Conservation (phyloP, 2,329 filamentous ascomycete genomes). For the Penicillium sp. region DNA sequence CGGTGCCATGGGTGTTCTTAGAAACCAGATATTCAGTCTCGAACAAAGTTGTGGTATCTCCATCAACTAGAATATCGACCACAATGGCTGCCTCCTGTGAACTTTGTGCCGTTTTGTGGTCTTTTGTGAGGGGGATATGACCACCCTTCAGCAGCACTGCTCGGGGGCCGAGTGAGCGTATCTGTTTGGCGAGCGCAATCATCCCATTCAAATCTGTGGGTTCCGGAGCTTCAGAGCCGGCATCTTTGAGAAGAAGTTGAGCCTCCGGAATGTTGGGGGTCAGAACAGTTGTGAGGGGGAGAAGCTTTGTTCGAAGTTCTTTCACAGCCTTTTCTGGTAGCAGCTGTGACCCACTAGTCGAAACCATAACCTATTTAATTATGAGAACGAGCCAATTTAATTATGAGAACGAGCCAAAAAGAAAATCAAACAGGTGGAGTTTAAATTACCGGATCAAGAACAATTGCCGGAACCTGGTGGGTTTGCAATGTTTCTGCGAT, state of each 20-base stretch:
- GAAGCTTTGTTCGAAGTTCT: conserved; percentile 43
- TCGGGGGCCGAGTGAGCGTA: conserved; percentile 71
- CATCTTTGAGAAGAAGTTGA: conserved; percentile 48
- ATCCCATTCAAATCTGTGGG: conserved; percentile 68
- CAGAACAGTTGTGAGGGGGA: conserved; percentile 50
- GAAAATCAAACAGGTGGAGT: conserved; percentile 17
- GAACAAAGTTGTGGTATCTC: conserved; percentile 57
- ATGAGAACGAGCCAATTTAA: conserved; percentile 55
- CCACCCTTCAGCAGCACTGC: conserved; percentile 91
- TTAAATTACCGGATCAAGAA: conserved; percentile 72
- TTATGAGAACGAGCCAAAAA: conserved; percentile 16
- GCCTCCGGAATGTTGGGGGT: conserved; percentile 57
- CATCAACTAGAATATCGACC: conserved; percentile 76
- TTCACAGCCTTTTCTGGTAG: conserved; percentile 49
- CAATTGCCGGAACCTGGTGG: conserved; percentile 62
- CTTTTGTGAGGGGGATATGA: conserved; percentile 75
- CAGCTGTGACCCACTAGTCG: conserved; percentile 53
- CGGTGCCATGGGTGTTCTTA: conserved; percentile 89
- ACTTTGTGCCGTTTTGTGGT: conserved; percentile 61
- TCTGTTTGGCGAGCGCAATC: conserved; percentile 66
- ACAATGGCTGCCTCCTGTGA: conserved; percentile 68
- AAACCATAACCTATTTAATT: conserved; percentile 77
- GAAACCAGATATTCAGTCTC: conserved; percentile 73
- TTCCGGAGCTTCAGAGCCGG: conserved; percentile 43
- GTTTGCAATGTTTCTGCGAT: conserved; percentile 67